These are phyloP conservation scores for Melanomma pulvis-pyrius DNA, from an alignment of 495 filamentous ascomycete species.

Conservation along the genomic window DNA sequence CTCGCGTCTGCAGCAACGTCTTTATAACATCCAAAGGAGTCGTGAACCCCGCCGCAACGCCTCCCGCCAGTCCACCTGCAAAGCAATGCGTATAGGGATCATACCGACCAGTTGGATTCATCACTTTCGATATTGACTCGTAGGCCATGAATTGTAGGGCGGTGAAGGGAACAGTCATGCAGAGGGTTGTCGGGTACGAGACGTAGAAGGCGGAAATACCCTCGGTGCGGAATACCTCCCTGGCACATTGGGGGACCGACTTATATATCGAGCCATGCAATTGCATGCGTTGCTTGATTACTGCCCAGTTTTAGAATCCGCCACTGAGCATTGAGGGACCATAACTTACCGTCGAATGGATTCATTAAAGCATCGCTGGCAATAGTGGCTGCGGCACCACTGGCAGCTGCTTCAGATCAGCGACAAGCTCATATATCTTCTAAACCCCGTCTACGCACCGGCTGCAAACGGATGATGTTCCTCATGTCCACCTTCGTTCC, in stretches of 20 bases:
- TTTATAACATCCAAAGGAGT: slow-evolving; percentile 98
- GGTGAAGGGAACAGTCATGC: slow-evolving; percentile 98
- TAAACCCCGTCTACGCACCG: slow-evolving; percentile 57
- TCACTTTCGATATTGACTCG: slow-evolving; percentile 89
- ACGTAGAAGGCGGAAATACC: slow-evolving; percentile 94
- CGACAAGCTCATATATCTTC: not conserved
- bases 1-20: slow-evolving; percentile 92
- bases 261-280: slow-evolving; percentile 92
- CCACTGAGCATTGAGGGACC: not conserved
- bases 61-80: slow-evolving; percentile 89
- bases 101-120: slow-evolving; percentile 83
- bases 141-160: slow-evolving; percentile 96
- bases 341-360: slow-evolving; percentile 85
- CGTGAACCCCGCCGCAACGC: slow-evolving; percentile 88
- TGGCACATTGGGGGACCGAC: slow-evolving; percentile 81
- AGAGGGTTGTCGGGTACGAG: slow-evolving; percentile 96
- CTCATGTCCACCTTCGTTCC: slow-evolving; percentile 81
- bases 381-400: slow-evolving; percentile 92
- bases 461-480: slow-evolving; percentile 93
- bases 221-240: slow-evolving; percentile 81
- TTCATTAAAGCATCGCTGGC: slow-evolving; percentile 99
- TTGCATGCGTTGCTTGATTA: slow-evolving; percentile 99
- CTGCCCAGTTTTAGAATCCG: slow-evolving; percentile 51
- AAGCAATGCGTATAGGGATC: slow-evolving; percentile 91
- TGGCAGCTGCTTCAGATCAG: slow-evolving; percentile 64